Evolutionary conservation across 1,284 basidiomycete genomes (phyloP).

Genomic region (Lentinula novae-zelandiae): DNA sequence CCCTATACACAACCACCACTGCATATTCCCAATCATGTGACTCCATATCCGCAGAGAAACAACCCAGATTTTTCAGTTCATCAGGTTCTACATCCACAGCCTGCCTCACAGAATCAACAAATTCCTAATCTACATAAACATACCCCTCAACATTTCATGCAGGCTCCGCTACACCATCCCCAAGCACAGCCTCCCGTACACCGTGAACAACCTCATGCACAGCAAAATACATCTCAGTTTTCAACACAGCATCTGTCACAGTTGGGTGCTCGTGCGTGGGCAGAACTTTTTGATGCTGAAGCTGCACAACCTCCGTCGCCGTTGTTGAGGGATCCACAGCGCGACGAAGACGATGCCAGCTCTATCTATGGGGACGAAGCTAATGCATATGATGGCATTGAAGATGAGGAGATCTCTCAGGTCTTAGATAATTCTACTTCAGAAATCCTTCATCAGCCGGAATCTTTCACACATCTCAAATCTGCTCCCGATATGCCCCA

Average conservation of each 20-base stretch:
- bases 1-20: constrained; percentile 12
- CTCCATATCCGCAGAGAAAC: not conserved
- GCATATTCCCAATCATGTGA: constrained; percentile 5
- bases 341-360: not conserved
- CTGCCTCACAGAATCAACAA: not conserved
- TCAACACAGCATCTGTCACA: not conserved
- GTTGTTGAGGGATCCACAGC: not conserved
- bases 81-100: not conserved
- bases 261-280: not conserved
- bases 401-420: not conserved
- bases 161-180: not conserved
- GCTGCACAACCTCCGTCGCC: not conserved
- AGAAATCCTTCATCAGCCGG: not conserved
- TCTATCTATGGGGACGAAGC: not conserved
- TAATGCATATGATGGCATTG: constrained; percentile 8
- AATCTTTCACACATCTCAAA: not conserved
- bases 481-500: not conserved
- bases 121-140: not conserved
- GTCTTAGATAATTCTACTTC: not conserved
- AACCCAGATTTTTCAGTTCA: not conserved
- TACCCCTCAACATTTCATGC: not conserved
- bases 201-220: not conserved
- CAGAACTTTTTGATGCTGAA: not conserved
- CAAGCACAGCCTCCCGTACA: not conserved
- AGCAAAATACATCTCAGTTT: not conserved